These are phyloP conservation scores for Ramichloridium luteum DNA, from an alignment of 2,329 filamentous ascomycete species.

Conservation along the genomic window DNA sequence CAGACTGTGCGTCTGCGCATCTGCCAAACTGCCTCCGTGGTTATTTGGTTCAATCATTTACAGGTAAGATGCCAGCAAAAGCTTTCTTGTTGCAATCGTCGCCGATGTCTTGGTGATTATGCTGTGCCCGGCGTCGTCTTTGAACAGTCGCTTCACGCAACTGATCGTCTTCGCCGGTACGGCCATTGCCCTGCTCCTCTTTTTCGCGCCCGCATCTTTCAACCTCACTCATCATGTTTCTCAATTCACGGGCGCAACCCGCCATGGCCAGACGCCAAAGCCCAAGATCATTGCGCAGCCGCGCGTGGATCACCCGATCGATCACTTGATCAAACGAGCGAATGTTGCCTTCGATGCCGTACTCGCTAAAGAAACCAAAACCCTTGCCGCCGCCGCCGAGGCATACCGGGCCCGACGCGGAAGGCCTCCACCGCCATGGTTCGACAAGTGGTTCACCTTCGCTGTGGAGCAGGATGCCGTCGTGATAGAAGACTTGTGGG, in stretches of 20 bases:
- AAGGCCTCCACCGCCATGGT: constrained; percentile 35
- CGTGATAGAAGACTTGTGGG: constrained; percentile 36
- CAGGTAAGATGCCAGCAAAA: no score
- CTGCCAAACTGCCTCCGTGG: no score
- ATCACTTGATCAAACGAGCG: constrained; percentile 25
- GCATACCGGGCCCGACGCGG: constrained; percentile 30
- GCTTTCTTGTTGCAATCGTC: no score
- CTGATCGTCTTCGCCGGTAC: constrained; percentile 16
- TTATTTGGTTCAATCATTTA: no score
- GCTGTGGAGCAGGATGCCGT: constrained; percentile 27
- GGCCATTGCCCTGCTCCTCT: constrained; percentile 14
- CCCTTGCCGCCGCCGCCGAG: constrained; percentile 23
- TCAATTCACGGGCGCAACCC: no score
- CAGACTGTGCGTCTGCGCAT: no score
- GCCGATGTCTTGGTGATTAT: no score
- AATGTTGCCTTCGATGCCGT: constrained; percentile 22
- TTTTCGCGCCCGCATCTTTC: constrained; percentile 13
- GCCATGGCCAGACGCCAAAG: constrained; percentile 3
- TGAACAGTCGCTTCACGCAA: constrained; percentile 23
- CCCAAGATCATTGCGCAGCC: constrained; percentile 7
- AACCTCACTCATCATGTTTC: no score
- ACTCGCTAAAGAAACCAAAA: constrained; percentile 27
- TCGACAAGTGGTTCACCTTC: constrained; percentile 34
- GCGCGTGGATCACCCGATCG: constrained; percentile 28
- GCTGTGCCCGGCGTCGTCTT: constrained; percentile 19